These are phyloP conservation scores for Ophiostoma piceae DNA, from an alignment of 2,329 filamentous ascomycete species.

Conservation along the genomic window DNA sequence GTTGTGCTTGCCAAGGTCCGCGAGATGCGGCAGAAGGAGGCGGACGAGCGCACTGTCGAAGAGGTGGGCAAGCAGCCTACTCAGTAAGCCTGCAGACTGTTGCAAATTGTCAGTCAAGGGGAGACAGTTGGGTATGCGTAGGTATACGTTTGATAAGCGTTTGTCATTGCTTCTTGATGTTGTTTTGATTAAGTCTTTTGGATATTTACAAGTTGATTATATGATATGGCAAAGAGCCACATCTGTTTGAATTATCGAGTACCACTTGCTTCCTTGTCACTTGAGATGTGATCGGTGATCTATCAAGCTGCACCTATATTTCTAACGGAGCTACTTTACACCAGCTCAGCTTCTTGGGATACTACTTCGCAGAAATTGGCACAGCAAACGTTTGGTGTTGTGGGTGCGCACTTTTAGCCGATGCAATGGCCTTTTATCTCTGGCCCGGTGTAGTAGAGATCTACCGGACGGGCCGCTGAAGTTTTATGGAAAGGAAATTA, in stretches of 20 bases:
- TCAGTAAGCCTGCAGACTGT: not conserved
- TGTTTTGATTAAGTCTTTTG: not conserved
- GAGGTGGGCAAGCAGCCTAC: slow-evolving; percentile 49
- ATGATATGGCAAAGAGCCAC: not conserved
- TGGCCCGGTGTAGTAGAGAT: not conserved
- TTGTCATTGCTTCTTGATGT: not conserved
- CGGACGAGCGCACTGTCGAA: slow-evolving; percentile 59
- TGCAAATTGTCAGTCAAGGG: not conserved
- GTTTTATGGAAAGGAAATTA: not conserved
- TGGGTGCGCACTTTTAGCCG: not conserved
- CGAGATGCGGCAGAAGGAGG: slow-evolving; percentile 83
- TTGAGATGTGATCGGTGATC: not conserved
- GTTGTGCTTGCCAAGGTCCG: slow-evolving; percentile 90
- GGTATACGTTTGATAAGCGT: not conserved
- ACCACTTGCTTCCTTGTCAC: not conserved
- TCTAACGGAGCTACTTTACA: too few relatives aligned
- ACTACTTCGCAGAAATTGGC: too few relatives aligned
- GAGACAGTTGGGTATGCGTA: not conserved
- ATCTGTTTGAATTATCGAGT: not conserved
- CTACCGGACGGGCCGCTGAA: not conserved
- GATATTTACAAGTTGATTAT: not conserved
- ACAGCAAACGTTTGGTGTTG: not conserved
- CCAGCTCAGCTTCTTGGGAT: too few relatives aligned
- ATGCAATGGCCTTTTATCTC: not conserved
- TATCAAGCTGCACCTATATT: too few relatives aligned